phyloP scores from a whole-genome alignment of 2,329 filamentous ascomycete genomes.

The Neopestalotiopsis sp. region DNA sequence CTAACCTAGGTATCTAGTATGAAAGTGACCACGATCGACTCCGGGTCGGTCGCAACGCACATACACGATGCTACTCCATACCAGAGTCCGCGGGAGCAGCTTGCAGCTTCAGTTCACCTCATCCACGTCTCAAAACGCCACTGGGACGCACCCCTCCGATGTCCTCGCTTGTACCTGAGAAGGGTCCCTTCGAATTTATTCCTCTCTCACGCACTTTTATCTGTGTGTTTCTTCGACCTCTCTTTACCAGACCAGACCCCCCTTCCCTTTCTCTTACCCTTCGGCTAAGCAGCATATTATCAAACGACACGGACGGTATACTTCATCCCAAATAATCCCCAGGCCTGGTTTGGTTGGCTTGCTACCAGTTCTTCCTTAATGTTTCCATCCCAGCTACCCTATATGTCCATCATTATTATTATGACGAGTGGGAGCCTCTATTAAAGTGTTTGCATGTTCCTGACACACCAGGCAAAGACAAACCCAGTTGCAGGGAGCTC shows the following conservation, averaged over 20 bases:
- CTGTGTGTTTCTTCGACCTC: background rate
- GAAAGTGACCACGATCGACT: background rate
- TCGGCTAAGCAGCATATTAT: constrained; percentile 21
- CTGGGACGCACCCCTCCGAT: constrained; percentile 1
- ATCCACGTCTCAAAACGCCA: constrained; percentile 14
- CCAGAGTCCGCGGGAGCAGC: constrained; percentile 12
- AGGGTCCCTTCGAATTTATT: background rate
- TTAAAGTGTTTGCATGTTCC: constrained; percentile 32
- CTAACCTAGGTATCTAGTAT: background rate
- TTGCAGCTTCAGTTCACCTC: constrained; percentile 10
- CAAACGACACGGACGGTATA: constrained; percentile 25
- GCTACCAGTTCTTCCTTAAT: constrained; percentile 15
- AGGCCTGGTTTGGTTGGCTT: constrained; percentile 1
- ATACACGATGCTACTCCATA: constrained; percentile 4
- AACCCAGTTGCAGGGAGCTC: constrained; percentile 11
- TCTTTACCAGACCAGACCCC: background rate
- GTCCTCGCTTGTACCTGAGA: constrained; percentile 10
- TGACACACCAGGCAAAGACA: constrained; percentile 23
- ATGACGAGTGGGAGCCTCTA: constrained; percentile 23
- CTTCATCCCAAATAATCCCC: constrained; percentile 18
- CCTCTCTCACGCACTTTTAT: constrained; percentile 12
- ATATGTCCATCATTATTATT: constrained; percentile 26
- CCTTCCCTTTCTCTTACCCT: constrained; percentile 22
- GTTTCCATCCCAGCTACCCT: constrained; percentile 16
- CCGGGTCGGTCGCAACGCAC: background rate